Percentiles rank a stretch among this genome's conserved stretches.
phyloP scores from a whole-genome alignment of 2,329 filamentous ascomycete species.

The Pseudocercospora eumusae region DNA sequence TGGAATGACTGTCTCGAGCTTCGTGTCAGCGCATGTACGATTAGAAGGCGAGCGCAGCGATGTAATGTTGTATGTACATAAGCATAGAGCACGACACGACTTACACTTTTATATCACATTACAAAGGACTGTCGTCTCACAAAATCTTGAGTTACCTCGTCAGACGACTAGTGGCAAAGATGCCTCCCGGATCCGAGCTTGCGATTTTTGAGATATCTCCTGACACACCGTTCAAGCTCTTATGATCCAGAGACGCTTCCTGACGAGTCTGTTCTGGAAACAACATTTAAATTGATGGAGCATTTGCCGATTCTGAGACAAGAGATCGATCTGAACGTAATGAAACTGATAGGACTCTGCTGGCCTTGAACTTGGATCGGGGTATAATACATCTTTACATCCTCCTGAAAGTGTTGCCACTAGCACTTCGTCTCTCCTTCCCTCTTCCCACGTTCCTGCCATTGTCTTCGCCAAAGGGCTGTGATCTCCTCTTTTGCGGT shows the following conservation, averaged over 20 bases:
- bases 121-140: not conserved
- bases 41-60: conserved; percentile 1
- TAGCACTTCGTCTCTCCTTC: conserved; percentile 68
- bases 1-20: conserved; percentile 3
- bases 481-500: conserved; percentile 43
- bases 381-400: conserved; percentile 48
- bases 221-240: not conserved
- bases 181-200: not conserved
- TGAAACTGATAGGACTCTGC: not conserved
- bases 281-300: not conserved
- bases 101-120: not conserved
- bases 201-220: not conserved
- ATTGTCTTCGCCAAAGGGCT: conserved; percentile 32
- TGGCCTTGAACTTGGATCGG: not conserved
- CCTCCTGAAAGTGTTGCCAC: conserved; percentile 71
- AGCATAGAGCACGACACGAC: conserved; percentile 2
- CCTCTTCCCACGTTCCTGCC: conserved; percentile 34
- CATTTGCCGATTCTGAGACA: not conserved
- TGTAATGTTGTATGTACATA: conserved; percentile 22
- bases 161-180: not conserved
- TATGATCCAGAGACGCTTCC: not conserved
- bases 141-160: not conserved
- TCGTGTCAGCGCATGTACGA: conserved; percentile 10
- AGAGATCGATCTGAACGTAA: not conserved
- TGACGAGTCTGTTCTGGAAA: not conserved